A percentile compares a stretch with the other conserved stretches of the same genome.
Evolutionary conservation across 768 basidiomycete genomes (phyloP).

Genomic region (Lactarius vividus): DNA sequence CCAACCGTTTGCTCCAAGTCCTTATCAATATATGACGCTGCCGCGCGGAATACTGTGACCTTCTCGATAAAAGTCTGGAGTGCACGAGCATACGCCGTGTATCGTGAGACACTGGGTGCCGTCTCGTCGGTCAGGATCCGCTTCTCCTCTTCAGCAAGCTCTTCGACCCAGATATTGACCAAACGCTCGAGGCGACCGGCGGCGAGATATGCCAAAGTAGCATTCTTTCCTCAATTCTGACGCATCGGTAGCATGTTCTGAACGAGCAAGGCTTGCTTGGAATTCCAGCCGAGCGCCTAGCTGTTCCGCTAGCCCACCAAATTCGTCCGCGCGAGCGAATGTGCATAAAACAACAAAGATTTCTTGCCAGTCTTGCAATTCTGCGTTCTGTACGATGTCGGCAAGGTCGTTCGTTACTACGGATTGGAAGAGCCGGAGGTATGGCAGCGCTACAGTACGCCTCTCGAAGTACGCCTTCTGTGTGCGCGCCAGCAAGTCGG

Average conservation of each 20-base stretch:
- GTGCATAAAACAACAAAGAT: constrained; percentile 97
- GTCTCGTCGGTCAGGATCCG: constrained; percentile 42
- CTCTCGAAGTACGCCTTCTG: constrained; percentile 93
- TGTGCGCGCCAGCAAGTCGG: constrained; percentile 80
- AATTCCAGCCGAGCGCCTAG: constrained; percentile 89
- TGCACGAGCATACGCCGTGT: constrained; percentile 79
- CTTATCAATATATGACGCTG: constrained; percentile 72
- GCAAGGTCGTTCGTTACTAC: constrained; percentile 89
- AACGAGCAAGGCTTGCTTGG: constrained; percentile 61
- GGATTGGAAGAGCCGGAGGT: constrained; percentile 91
- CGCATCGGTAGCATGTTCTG: constrained; percentile 46
- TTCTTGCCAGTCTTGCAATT: constrained; percentile 92
- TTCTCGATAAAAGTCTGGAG: constrained; percentile 96
- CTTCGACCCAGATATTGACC: constrained; percentile 89
- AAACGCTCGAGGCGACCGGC: constrained; percentile 85
- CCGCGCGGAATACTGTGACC: constrained; percentile 89
- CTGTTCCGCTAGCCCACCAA: constrained; percentile 83
- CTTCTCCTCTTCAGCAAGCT: constrained; percentile 82
- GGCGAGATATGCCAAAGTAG: constrained; percentile 90
- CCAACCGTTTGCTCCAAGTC: constrained; percentile 51
- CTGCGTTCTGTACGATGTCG: constrained; percentile 96
- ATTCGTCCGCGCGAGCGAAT: constrained; percentile 83
- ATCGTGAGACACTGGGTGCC: constrained; percentile 50
- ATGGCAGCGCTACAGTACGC: constrained; percentile 70
- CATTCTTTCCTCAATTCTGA: constrained; percentile 74